phyloP scores from a whole-genome alignment of 2,329 filamentous ascomycete genomes.

The Penicillium vulpinum region DNA sequence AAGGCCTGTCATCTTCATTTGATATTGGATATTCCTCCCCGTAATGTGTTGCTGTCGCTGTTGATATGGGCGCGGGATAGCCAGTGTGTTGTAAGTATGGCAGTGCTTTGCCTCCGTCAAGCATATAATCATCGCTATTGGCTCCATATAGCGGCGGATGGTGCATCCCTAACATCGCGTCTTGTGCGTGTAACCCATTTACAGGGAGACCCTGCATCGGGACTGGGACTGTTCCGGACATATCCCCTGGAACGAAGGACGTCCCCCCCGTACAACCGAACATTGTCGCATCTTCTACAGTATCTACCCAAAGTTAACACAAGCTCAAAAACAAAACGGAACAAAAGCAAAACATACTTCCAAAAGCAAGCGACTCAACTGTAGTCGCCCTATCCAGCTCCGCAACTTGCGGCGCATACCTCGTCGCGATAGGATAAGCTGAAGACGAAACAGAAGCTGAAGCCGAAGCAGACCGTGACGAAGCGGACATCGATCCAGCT shows the following conservation, averaged over 20 bases:
- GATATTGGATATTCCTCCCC: background rate
- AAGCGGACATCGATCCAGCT: background rate
- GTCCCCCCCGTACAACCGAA: background rate
- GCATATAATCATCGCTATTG: background rate
- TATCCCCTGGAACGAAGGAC: background rate
- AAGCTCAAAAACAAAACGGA: background rate
- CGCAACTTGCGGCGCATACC: conserved; percentile 9
- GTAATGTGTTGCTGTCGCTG: background rate
- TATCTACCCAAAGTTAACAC: background rate
- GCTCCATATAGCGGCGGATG: background rate
- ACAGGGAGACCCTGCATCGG: background rate
- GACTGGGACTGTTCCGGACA: background rate
- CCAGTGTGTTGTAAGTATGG: background rate
- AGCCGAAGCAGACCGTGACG: background rate
- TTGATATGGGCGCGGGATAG: background rate
- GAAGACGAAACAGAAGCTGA: conserved; percentile 1
- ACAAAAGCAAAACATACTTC: conserved; percentile 1
- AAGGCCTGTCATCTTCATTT: background rate
- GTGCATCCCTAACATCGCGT: background rate
- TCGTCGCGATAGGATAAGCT: conserved; percentile 11
- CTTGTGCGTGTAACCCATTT: background rate
- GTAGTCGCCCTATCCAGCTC: conserved; percentile 10
- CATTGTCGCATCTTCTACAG: background rate
- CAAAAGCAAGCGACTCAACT: conserved; percentile 2
- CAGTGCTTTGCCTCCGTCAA: background rate